A percentile compares a stretch with the other conserved stretches of the same genome.
These are phyloP conservation scores for Mortierella sp. DNA, from an alignment of 371 early-diverging fungal species.

Conservation along the genomic window DNA sequence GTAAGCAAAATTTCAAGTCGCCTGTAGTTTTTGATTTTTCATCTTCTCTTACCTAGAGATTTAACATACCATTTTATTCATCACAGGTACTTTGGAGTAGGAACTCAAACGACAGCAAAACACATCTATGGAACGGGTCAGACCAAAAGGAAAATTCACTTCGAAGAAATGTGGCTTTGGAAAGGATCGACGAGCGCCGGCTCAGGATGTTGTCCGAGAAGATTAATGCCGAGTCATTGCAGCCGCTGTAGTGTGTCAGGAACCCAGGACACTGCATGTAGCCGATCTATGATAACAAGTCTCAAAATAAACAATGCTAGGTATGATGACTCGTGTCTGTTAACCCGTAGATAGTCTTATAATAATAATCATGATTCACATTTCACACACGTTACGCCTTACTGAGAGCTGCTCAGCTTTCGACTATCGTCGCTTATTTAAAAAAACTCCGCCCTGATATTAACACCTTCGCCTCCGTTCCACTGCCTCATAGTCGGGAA, in stretches of 20 bases:
- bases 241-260: conserved; percentile 78
- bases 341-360: not conserved
- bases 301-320: conserved; percentile 14
- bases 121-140: conserved; percentile 35
- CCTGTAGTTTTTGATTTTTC: not conserved
- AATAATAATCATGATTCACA: too few relatives aligned
- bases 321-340: too few relatives aligned
- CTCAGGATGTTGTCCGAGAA: conserved; percentile 76
- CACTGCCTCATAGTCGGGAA: too few relatives aligned
- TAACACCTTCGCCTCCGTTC: too few relatives aligned
- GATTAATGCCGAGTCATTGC: conserved; percentile 75
- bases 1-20: conserved; percentile 26
- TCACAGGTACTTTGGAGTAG: conserved; percentile 73
- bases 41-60: not conserved
- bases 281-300: conserved; percentile 38
- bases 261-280: conserved; percentile 73
- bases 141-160: conserved; percentile 59
- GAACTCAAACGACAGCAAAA: conserved; percentile 60
- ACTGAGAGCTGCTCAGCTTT: not conserved
- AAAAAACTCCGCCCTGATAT: too few relatives aligned
- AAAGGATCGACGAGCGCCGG: conserved; percentile 79
- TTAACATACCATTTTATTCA: not conserved
- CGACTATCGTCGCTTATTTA: too few relatives aligned
- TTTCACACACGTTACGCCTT: too few relatives aligned
- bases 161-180: conserved; percentile 68